Evolutionary conservation across 495 filamentous ascomycete genomes (phyloP).

Genomic region (Aspergillus conjunctus): DNA sequence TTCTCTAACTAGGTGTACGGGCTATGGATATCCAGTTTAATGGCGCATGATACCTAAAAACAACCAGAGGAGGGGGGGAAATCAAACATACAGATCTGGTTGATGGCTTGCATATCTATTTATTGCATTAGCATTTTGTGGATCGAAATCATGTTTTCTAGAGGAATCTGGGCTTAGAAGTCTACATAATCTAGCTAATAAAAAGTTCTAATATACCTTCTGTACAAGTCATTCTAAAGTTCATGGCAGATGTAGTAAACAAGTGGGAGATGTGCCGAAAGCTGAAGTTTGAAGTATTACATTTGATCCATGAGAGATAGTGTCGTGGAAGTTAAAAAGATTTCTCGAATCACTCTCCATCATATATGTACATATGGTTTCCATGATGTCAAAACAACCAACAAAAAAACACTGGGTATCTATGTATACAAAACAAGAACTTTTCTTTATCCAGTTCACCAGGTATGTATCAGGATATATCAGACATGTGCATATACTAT

Average conservation of each 20-base stretch:
- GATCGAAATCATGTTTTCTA: conserved; percentile 1
- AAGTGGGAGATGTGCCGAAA: too few relatives aligned
- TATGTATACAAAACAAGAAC: conserved; percentile 1
- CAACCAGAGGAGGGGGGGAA: conserved; percentile 4
- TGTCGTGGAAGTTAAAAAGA: too few relatives aligned
- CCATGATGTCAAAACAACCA: too few relatives aligned
- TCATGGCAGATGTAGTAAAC: too few relatives aligned
- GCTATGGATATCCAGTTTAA: conserved; percentile 9
- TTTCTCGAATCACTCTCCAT: too few relatives aligned
- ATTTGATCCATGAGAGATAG: too few relatives aligned
- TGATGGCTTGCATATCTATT: not conserved
- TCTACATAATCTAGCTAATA: conserved; percentile 3
- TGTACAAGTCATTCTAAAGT: too few relatives aligned
- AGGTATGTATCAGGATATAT: not conserved
- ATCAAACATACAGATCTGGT: not conserved
- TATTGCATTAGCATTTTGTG: conserved; percentile 2
- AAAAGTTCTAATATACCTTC: not conserved
- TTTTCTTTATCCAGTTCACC: not conserved
- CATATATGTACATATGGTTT: too few relatives aligned
- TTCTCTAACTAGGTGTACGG: conserved; percentile 14
- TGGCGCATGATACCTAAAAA: conserved; percentile 15
- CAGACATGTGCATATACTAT: not conserved
- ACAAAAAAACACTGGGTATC: conserved; percentile 7
- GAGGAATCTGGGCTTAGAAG: not conserved
- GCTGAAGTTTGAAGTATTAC: too few relatives aligned